Evolutionary conservation across 164 flowering plant genomes (phyloP), one percentile per base, ranked within the genome.

Genomic region (Vitis riparia): DNA sequence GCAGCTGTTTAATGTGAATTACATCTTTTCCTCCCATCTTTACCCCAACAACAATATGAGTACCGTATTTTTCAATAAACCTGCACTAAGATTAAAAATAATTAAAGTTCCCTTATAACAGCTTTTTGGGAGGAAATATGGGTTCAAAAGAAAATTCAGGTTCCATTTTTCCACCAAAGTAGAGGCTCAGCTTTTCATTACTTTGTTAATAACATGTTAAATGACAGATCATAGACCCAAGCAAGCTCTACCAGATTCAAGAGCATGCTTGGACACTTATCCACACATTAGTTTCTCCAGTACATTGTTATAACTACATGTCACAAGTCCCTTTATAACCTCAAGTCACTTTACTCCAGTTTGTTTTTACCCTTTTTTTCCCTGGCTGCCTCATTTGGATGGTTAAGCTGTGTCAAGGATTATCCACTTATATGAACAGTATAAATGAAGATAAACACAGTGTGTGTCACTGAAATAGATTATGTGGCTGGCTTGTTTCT

Each of bases 21-120:
- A 89, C 93, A 84, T 94, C 99, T 78, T 90, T 94, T 32, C 97
- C 99, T 65, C 97, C 97, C 89, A 92, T 92, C 77, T 85, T 90
- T 57, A 92, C 90, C 29, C 95, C 97, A 59, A 87, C 88, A 68
- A 92, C 82, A 62, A 92, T 59, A 78, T 92, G 97, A 71, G 97
- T 92, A 68, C 97, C 97, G 72, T 89, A 92, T 64, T 83, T 90
- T 56, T 86, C 90, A 66, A 92, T 90, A 70, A 92, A 92, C 90
- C 97, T 92, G 86, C 44, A 37, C 44, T 17, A 53, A 50, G 23
- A 10, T 62, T 32, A 3, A 37, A 32, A n/a, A 56, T n/a, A 13
- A 49, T 59, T 23, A 9, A 27, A 27, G 29, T 10, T 59, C 47
- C 27, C 2, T 2, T 10, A 11, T 1, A 13, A 13, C n/a, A 5